Percentiles rank a stretch among this genome's conserved stretches.
These are phyloP conservation scores for Mariannaea elegans DNA, from an alignment of 2,329 filamentous ascomycete genomes.

Conservation along the genomic window DNA sequence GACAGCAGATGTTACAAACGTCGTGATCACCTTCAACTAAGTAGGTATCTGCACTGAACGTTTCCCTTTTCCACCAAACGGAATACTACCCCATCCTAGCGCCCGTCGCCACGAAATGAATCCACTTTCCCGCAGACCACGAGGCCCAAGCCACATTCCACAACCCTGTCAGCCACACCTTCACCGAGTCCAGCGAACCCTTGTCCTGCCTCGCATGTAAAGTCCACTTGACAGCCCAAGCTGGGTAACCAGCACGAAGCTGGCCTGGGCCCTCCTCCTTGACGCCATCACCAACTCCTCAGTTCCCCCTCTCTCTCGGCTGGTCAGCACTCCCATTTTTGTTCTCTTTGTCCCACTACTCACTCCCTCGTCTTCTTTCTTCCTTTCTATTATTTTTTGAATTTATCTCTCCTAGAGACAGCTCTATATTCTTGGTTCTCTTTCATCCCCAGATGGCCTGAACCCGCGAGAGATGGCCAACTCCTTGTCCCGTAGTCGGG, in stretches of 20 bases:
- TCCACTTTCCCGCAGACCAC: background rate
- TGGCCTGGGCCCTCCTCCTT: constrained; percentile 1
- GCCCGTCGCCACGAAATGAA: background rate
- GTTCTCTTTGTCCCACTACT: background rate
- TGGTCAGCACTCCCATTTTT: background rate
- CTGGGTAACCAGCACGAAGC: no score
- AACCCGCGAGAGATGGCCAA: constrained; percentile 37
- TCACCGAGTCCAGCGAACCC: background rate
- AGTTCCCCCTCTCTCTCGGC: background rate
- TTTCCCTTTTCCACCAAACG: no score
- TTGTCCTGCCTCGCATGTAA: background rate
- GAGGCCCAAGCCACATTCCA: background rate
- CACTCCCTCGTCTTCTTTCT: background rate
- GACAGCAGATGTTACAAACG: no score
- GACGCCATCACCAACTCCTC: constrained; percentile 16
- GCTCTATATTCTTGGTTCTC: background rate
- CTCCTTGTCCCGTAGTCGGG: constrained; percentile 37
- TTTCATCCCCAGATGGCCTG: constrained; percentile 36
- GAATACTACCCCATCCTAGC: no score
- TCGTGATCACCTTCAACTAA: no score
- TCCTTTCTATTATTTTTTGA: background rate
- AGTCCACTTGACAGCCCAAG: background rate
- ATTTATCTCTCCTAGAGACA: background rate
- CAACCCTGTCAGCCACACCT: background rate
- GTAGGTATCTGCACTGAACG: no score